Evolutionary conservation across 177 flowering plant species (phyloP).

Genomic region (Telopea speciosissima): DNA sequence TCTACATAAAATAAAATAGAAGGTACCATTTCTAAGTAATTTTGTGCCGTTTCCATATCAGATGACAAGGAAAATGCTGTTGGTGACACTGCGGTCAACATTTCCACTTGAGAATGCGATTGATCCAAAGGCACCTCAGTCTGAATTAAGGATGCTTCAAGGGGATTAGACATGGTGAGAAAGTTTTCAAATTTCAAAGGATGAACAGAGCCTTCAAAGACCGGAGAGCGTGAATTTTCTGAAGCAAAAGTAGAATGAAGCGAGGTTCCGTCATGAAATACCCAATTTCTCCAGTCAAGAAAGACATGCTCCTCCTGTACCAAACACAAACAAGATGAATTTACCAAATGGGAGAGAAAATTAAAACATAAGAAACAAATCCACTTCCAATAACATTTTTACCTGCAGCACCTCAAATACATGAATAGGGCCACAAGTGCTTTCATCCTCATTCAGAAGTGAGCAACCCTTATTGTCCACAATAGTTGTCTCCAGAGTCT

Average conservation of each 20-base stretch:
- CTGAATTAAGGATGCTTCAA: conserved; percentile 14
- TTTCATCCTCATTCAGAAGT: conserved; percentile 23
- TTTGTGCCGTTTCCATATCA: conserved; percentile 21
- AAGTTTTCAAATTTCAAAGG: conserved; percentile 41
- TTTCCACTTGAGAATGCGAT: conserved; percentile 11
- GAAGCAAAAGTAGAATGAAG: conserved; percentile 13
- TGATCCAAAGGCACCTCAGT: conserved; percentile 17
- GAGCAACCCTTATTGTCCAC: conserved; percentile 20
- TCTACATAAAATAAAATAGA: not conserved
- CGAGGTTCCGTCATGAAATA: conserved; percentile 34
- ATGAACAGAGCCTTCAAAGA: conserved; percentile 31
- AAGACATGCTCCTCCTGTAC: conserved; percentile 44
- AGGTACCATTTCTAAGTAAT: conserved; percentile 22
- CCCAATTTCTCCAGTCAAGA: conserved; percentile 76
- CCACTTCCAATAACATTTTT: conserved; percentile 8
- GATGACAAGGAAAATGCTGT: conserved; percentile 12
- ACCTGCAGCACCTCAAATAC: conserved; percentile 66
- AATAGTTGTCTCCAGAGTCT: conserved; percentile 22
- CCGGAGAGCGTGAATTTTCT: conserved; percentile 23
- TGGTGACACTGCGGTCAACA: conserved; percentile 4
- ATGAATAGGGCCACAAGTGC: conserved; percentile 55
- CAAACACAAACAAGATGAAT: conserved; percentile 4
- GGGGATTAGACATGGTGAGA: conserved; percentile 12
- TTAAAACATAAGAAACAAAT: not conserved
- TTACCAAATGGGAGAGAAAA: no score